Evolutionary conservation across 441 rosid species (phyloP), one percentile per base, ranked within the genome.

Genomic region (Kokia cookei): DNA sequence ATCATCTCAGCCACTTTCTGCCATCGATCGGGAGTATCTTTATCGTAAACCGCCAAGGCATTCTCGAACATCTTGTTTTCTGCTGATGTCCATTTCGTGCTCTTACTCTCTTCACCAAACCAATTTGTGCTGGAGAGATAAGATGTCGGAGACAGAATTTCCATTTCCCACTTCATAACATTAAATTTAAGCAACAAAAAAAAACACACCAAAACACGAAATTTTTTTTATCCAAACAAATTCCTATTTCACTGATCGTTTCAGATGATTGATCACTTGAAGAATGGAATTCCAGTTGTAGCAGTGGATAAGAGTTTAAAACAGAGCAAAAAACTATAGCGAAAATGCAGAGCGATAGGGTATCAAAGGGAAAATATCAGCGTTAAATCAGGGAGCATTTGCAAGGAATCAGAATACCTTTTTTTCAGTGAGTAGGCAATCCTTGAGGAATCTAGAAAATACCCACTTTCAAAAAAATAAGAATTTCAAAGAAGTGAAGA

Each of bases 1-100:
- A 88, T 88, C 85, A 83, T 82, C 4, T 83, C 86, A 1, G 92
- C 92, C 32, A 90, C 88, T 54, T 83, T 86, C 69, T 85, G 79
- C 94, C 94, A 90, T 69, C 94, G 85, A 59, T 90, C 94, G 12
- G 89, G 89, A 13, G 88, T 86, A 37, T 85, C 89, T 74, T 82
- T 77, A 54, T 90, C 92, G 75, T 88, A 78, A 17, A 85, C 80
- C 4, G 94, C 94, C 59, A 90, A 65, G 53, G 92, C 94, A 74
- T 88, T 86, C 75, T 90, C 92, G 45, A 90, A 90, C 69, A 83
- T 82, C 76, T 90, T 90, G 80, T 90, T 90, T 82, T 90, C 94
- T 0, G 81, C 85, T 5, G 84, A 79, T 19, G 90, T 90, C 94
- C 92, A 90, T 76, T 78, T 85, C 27, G 82, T 78, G 79, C 75